Conservation (phyloP, 1,284 basidiomycete species). For the Ceratobasidium sp. region DNA sequence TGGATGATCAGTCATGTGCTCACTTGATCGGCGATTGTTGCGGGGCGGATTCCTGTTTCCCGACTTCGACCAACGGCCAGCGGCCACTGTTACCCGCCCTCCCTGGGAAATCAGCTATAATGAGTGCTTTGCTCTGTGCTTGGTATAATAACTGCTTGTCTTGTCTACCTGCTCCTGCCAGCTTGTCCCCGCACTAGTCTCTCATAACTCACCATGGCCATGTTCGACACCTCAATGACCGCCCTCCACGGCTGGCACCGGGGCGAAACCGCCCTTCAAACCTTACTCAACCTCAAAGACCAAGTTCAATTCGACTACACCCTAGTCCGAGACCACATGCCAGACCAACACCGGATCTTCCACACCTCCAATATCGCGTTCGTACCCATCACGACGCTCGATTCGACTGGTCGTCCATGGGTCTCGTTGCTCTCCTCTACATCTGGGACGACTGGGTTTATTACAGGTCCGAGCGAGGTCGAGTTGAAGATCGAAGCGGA, state of each 20-base stretch:
- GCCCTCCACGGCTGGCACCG: slow-evolving; percentile 64
- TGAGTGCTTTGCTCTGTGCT: no score
- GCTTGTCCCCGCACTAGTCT: no score
- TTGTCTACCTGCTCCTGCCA: no score
- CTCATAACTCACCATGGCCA: slow-evolving; percentile 3
- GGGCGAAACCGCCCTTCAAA: slow-evolving; percentile 62
- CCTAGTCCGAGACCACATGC: slow-evolving; percentile 58
- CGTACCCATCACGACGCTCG: slow-evolving; percentile 64
- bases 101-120: background rate
- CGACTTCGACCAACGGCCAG: background rate
- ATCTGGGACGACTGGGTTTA: slow-evolving; percentile 64
- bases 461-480: slow-evolving; percentile 61
- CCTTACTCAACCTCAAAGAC: slow-evolving; percentile 55
- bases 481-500: slow-evolving; percentile 63
- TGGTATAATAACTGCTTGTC: background rate
- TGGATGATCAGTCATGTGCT: background rate
- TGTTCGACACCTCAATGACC: slow-evolving; percentile 21
- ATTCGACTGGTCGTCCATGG: slow-evolving; percentile 65
- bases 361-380: slow-evolving; percentile 64
- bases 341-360: slow-evolving; percentile 63
- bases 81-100: background rate
- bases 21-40: background rate
- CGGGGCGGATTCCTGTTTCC: slow-evolving; percentile 9
- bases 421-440: slow-evolving; percentile 62
- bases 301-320: slow-evolving; percentile 58